Percentiles rank a stretch among this genome's conserved stretches.
Evolutionary conservation across 192 early-diverging fungal species (phyloP).

Genomic region (Coemansia sp.): DNA sequence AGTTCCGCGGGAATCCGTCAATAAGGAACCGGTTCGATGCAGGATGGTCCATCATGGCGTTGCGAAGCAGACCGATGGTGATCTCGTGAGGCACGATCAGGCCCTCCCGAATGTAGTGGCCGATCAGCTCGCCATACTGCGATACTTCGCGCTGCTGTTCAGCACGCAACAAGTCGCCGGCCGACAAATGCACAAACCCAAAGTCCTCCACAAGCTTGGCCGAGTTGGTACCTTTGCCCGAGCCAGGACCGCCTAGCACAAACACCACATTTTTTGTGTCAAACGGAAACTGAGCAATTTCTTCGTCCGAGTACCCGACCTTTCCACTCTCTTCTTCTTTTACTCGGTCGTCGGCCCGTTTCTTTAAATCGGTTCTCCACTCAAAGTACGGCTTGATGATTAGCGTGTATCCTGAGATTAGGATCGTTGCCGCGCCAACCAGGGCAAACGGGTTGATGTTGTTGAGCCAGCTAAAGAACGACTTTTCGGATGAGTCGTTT

Average conservation of each 20-base stretch:
- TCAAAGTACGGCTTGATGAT: conserved; percentile 40
- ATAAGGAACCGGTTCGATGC: conserved; percentile 80
- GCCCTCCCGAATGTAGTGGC: conserved; percentile 88
- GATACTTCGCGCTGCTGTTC: conserved; percentile 83
- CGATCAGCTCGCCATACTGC: conserved; percentile 89
- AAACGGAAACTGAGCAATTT: conserved; percentile 44
- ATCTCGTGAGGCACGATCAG: conserved; percentile 95
- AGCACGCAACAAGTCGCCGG: conserved; percentile 92
- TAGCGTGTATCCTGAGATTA: conserved; percentile 26
- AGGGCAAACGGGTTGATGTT: conserved; percentile 35
- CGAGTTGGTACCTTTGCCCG: conserved; percentile 97
- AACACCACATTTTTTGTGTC: conserved; percentile 77
- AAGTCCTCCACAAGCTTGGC: conserved; percentile 82
- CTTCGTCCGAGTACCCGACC: conserved; percentile 14
- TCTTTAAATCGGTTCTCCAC: conserved; percentile 20
- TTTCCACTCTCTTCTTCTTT: conserved; percentile 7
- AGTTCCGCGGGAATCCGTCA: conserved; percentile 94
- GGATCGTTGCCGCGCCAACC: conserved; percentile 19
- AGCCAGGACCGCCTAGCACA: conserved; percentile 85
- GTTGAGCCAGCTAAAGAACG: conserved; percentile 12
- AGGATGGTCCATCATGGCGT: conserved; percentile 76
- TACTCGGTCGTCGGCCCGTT: conserved; percentile 8
- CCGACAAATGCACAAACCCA: conserved; percentile 94
- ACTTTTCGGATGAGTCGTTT: neutral
- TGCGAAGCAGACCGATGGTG: conserved; percentile 87